A percentile compares a stretch with the other conserved stretches of the same genome.
Conservation (phyloP, 228 moss, liverwort and hornwort species). For the Sphagnum fallax region DNA sequence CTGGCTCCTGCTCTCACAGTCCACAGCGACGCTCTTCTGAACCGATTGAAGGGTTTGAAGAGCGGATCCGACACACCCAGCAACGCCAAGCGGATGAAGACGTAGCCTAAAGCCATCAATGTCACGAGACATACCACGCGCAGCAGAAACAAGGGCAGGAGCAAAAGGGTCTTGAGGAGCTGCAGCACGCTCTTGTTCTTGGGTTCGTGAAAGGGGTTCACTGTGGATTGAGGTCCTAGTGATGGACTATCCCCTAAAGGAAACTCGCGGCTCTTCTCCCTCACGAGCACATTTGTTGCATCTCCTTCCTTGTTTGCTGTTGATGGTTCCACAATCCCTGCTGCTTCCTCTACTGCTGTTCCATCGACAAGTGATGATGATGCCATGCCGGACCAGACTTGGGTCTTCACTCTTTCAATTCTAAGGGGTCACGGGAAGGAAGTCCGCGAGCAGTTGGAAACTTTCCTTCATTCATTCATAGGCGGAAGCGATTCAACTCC, state of each 20-base stretch:
- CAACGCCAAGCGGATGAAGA: slow-evolving; percentile 38
- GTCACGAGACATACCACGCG: slow-evolving; percentile 25
- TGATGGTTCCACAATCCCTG: no score
- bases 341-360: no score
- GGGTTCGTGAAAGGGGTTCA: slow-evolving; percentile 56
- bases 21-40: slow-evolving; percentile 37
- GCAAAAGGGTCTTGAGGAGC: slow-evolving; percentile 37
- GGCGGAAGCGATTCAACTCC: no score
- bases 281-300: no score
- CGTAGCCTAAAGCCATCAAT: slow-evolving; percentile 32
- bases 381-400: no score
- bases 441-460: no score
- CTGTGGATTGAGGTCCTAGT: slow-evolving; percentile 28
- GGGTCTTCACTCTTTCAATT: no score
- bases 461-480: no score
- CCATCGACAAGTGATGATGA: no score
- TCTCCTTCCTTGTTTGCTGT: no score
- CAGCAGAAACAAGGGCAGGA: slow-evolving; percentile 37
- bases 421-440: no score
- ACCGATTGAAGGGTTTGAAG: slow-evolving; percentile 50
- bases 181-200: slow-evolving; percentile 33
- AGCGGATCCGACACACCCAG: slow-evolving; percentile 44
- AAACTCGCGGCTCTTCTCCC: slow-evolving; percentile 6
- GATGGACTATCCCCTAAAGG: slow-evolving; percentile 44
- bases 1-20: slow-evolving; percentile 32